These are phyloP conservation scores for Aureobasidium mangrovei DNA, from an alignment of 2,329 filamentous ascomycete genomes.

Conservation along the genomic window DNA sequence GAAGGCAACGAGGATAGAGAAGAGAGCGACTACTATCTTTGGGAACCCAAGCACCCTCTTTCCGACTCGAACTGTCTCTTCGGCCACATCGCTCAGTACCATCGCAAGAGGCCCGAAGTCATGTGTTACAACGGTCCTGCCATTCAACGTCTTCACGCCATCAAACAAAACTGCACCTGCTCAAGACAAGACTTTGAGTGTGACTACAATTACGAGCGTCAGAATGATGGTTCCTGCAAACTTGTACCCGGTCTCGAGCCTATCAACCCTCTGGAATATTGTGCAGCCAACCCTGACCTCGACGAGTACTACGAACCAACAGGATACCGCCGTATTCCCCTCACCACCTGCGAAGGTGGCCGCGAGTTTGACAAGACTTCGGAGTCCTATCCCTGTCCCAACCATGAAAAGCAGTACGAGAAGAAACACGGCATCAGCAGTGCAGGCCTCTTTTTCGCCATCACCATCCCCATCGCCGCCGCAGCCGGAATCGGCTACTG, in stretches of 20 bases:
- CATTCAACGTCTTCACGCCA: constrained; percentile 59
- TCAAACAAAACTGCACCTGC: constrained; percentile 70
- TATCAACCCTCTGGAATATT: constrained; percentile 50
- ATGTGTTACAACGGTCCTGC: constrained; percentile 75
- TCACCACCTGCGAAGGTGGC: constrained; percentile 78
- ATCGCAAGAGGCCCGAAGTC: constrained; percentile 74
- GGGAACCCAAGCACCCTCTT: constrained; percentile 77
- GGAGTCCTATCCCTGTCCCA: constrained; percentile 57
- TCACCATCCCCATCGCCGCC: constrained; percentile 63
- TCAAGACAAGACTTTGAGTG: constrained; percentile 85
- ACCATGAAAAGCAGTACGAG: constrained; percentile 74
- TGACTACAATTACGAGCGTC: constrained; percentile 87
- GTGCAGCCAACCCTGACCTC: constrained; percentile 55
- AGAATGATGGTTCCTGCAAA: constrained; percentile 64
- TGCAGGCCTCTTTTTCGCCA: constrained; percentile 73
- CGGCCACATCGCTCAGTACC: constrained; percentile 79
- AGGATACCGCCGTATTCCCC: constrained; percentile 80
- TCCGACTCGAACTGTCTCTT: constrained; percentile 78
- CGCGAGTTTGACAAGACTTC: constrained; percentile 61
- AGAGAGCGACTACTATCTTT: constrained; percentile 68
- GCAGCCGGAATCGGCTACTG: constrained; percentile 73
- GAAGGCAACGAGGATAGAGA: constrained; percentile 50
- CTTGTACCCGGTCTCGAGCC: constrained; percentile 67
- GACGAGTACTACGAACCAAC: constrained; percentile 75
- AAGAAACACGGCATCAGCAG: constrained; percentile 62